phyloP scores from a whole-genome alignment of 371 early-diverging fungal species.

The Aphelidium insulamus region DNA sequence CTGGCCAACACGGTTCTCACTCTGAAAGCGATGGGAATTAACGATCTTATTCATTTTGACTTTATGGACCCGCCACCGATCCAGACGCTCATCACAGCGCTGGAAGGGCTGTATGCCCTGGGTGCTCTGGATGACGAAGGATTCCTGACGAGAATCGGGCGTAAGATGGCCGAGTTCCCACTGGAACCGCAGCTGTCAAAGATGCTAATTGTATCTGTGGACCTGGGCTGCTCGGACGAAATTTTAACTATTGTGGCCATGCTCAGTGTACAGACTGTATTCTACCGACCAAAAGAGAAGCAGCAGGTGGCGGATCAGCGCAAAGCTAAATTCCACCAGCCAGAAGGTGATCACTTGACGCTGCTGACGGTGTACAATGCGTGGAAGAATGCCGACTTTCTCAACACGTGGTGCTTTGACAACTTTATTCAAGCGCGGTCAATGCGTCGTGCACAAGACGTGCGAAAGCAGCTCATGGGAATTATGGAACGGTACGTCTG shows the following conservation, averaged over 20 bases:
- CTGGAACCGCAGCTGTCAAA: constrained; percentile 80
- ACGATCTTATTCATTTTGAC: constrained; percentile 83
- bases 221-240: constrained; percentile 84
- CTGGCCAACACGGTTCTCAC: constrained; percentile 72
- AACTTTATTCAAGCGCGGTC: constrained; percentile 79
- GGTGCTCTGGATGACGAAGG: constrained; percentile 90
- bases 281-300: constrained; percentile 90
- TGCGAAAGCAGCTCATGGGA: constrained; percentile 81
- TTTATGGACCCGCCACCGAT: constrained; percentile 96
- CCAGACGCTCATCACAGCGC: constrained; percentile 72
- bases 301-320: constrained; percentile 79
- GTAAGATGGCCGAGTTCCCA: constrained; percentile 95
- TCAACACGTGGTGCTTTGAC: constrained; percentile 87
- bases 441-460: constrained; percentile 73
- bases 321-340: constrained; percentile 91
- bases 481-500: constrained; percentile 55
- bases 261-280: constrained; percentile 80
- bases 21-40: constrained; percentile 89
- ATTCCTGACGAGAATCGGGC: constrained; percentile 68
- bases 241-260: constrained; percentile 89
- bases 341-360: constrained; percentile 93
- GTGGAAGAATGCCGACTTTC: constrained; percentile 73
- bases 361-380: constrained; percentile 84
- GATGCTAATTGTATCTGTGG: constrained; percentile 73
- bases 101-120: constrained; percentile 78